Evolutionary conservation across 148 eudicot genomes (phyloP).

Genomic region (Camellia japonica): DNA sequence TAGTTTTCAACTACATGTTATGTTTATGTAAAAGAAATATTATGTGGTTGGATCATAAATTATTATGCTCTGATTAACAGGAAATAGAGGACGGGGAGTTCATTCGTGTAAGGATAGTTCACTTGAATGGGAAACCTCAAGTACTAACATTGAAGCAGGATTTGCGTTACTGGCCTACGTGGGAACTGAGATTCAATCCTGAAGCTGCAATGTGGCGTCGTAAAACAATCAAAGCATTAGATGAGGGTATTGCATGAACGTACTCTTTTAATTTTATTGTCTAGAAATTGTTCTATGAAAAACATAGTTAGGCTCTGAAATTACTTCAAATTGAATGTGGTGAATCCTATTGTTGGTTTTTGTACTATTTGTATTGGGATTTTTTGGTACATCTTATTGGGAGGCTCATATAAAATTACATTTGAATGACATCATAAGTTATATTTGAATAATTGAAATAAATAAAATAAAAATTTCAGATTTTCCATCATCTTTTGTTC

Average conservation of each 20-base stretch:
- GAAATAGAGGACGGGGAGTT: slow-evolving; percentile 71
- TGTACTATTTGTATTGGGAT: neutral
- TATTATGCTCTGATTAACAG: slow-evolving; percentile 26
- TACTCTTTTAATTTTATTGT: neutral
- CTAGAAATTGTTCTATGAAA: neutral
- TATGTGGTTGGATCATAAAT: neutral
- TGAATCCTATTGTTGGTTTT: too few relatives aligned
- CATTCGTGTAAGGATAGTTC: slow-evolving; percentile 73
- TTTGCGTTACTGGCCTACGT: slow-evolving; percentile 96
- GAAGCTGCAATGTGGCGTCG: slow-evolving; percentile 75
- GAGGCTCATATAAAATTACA: too few relatives aligned
- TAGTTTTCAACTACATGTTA: neutral
- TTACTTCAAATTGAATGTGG: too few relatives aligned
- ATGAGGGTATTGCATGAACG: slow-evolving; percentile 28
- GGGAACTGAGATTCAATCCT: slow-evolving; percentile 86
- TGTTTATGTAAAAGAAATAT: neutral
- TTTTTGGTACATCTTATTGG: too few relatives aligned
- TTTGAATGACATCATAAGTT: too few relatives aligned
- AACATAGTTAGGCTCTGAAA: too few relatives aligned
- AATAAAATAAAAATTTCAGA: too few relatives aligned
- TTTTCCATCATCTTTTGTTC: too few relatives aligned
- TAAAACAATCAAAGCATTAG: slow-evolving; percentile 55
- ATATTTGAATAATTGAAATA: too few relatives aligned
- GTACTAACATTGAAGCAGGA: slow-evolving; percentile 91
- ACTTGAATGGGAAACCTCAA: slow-evolving; percentile 91